Base-by-base conservation (phyloP, 2,329 filamentous ascomycete genomes). In the Penicillium hordei region DNA sequence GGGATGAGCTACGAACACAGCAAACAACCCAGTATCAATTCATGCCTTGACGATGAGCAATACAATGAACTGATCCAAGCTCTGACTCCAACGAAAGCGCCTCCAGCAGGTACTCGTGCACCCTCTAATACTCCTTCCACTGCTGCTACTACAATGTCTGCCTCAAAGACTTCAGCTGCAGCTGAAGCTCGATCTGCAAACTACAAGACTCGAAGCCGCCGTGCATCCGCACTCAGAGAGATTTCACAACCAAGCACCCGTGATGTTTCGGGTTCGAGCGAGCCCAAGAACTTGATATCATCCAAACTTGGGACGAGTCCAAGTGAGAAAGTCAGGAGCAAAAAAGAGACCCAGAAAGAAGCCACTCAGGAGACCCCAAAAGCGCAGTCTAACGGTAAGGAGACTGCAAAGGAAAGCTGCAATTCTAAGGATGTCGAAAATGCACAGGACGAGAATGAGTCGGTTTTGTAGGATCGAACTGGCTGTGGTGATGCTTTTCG, bases 1-100 rank as follows among this genome's bases (percentile, higher is more conserved):
- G 76, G 73, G 4, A 61, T 75, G 54, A 78, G 75, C 57, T 74
- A 75, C 48, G 73, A 74, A 54, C 76, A 77, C 56, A 78, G 75
- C 62, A 75, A 76, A 52, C 71, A 75, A 25, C 70, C 74, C 19
- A 76, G 70, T 50, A 65, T 72, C 36, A 57, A 63, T 33, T 67
- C 67, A 23, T 65, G 68, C 2, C 68, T 72, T 27, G 70, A 75
- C 43, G 73, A 76, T 29, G 75, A 76, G 34, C 70, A 71, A 52
- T 76, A 71, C 48, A 71, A 65, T 55, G 69, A 70, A 54, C 63
- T 78, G 15, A 68, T 76, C 25, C 67, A 77, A 51, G 66, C 72
- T 15, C 60, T 77, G n/a, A 73, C 72, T 25, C 72, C 75, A 1
- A 66, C 70, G 5, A 75, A 74, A 50, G 69, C 64, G 15, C 51